A percentile compares a stretch with the other conserved stretches of the same genome.
Evolutionary conservation across 495 filamentous ascomycete species (phyloP).

Genomic region (Glarea lozoyensis): DNA sequence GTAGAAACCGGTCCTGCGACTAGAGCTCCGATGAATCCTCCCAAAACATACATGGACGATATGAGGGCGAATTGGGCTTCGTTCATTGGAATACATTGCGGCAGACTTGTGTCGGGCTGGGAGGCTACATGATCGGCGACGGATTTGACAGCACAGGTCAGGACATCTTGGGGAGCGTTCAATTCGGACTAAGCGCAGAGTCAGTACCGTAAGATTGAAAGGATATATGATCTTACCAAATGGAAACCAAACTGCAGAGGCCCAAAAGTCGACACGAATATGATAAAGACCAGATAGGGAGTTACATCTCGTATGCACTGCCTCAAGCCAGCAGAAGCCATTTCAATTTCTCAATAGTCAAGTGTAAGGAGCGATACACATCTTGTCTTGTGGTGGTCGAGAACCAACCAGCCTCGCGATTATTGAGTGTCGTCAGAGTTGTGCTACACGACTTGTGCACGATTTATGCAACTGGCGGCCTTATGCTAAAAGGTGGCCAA

Average conservation of each 20-base stretch:
- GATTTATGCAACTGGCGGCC: constrained; percentile 1
- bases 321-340: constrained; percentile 18
- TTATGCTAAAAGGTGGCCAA: background rate
- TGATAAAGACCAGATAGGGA: constrained; percentile 54
- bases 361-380: background rate
- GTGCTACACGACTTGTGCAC: background rate
- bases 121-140: constrained; percentile 29
- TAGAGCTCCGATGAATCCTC: constrained; percentile 78
- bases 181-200: constrained; percentile 68
- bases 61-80: constrained; percentile 68
- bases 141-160: constrained; percentile 65
- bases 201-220: background rate
- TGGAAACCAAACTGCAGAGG: constrained; percentile 93
- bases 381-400: background rate
- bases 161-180: constrained; percentile 84
- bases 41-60: constrained; percentile 84
- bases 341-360: too few relatives aligned
- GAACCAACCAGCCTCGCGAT: background rate
- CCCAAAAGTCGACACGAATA: constrained; percentile 57
- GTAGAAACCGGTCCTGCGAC: constrained; percentile 65
- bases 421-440: background rate
- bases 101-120: constrained; percentile 31
- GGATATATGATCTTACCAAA: constrained; percentile 52
- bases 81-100: constrained; percentile 79
- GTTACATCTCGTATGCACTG: constrained; percentile 36